Percentiles rank a stretch among this genome's conserved stretches.
Evolutionary conservation across 2,329 filamentous ascomycete species (phyloP).

Genomic region (Colletotrichum tropicicola): DNA sequence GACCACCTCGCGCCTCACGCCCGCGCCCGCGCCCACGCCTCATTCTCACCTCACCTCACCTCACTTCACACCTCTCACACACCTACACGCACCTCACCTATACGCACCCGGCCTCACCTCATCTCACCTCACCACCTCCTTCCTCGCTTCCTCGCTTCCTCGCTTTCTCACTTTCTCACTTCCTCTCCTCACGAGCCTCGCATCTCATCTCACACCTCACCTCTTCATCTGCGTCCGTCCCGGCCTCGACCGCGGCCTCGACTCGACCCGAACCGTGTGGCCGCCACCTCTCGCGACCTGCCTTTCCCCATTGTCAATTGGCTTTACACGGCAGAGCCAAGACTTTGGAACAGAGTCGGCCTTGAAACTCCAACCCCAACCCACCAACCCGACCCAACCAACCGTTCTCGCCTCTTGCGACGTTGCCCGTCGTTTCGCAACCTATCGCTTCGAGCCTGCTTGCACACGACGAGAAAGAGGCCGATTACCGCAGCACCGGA

Average conservation of each 20-base stretch:
- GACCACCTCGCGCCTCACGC: not conserved
- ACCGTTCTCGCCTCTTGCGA: slow-evolving; percentile 27
- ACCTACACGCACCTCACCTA: not conserved
- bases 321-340: not conserved
- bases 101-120: not conserved
- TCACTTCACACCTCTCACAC: not conserved
- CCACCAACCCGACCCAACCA: slow-evolving; percentile 21
- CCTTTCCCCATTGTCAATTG: not conserved
- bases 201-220: no score
- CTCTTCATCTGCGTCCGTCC: no score
- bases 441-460: slow-evolving; percentile 5
- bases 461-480: slow-evolving; percentile 19
- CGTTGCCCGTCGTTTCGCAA: slow-evolving; percentile 17
- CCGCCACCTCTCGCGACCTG: not conserved
- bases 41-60: not conserved
- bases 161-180: no score
- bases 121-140: slow-evolving; percentile 23
- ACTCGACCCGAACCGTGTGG: not conserved
- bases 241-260: not conserved
- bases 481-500: slow-evolving; percentile 28
- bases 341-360: not conserved
- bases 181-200: no score
- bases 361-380: slow-evolving; percentile 12
- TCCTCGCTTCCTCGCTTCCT: no score
- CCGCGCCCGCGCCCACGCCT: not conserved